These are phyloP conservation scores for Kondoa malvinella DNA, from an alignment of 768 basidiomycete genomes.

Conservation along the genomic window DNA sequence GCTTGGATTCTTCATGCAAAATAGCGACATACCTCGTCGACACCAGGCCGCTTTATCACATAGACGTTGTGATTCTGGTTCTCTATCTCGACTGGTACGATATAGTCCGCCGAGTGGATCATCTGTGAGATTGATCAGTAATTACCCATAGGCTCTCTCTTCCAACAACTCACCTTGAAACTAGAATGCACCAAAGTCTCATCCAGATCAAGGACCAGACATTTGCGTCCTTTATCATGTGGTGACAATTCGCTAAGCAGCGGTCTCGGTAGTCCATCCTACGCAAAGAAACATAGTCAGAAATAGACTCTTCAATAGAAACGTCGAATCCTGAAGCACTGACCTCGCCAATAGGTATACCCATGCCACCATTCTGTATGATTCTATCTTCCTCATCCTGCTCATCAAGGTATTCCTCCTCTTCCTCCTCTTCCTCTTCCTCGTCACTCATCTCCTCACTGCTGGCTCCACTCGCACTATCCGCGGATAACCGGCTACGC, in stretches of 20 bases:
- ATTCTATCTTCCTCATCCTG: slow-evolving; percentile 19
- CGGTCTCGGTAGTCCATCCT: slow-evolving; percentile 77
- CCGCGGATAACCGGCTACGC: slow-evolving; percentile 13
- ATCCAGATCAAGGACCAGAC: slow-evolving; percentile 87
- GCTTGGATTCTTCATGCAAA: neutral
- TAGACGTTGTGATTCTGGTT: slow-evolving; percentile 97
- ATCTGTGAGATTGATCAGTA: slow-evolving; percentile 40
- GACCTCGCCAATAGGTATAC: slow-evolving; percentile 84
- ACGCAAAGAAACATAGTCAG: slow-evolving; percentile 4
- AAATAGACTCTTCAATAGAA: slow-evolving; percentile 10
- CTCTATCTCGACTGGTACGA: slow-evolving; percentile 97
- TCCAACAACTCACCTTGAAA: slow-evolving; percentile 92
- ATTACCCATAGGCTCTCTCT: slow-evolving; percentile 18
- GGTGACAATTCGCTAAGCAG: slow-evolving; percentile 69
- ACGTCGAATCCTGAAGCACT: slow-evolving; percentile 30
- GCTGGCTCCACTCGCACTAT: neutral
- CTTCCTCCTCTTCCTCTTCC: slow-evolving; percentile 7
- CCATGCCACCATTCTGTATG: slow-evolving; percentile 39
- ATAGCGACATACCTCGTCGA: slow-evolving; percentile 44
- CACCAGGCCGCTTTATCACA: slow-evolving; percentile 95
- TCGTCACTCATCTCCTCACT: slow-evolving; percentile 9
- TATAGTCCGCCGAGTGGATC: slow-evolving; percentile 84
- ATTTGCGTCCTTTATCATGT: slow-evolving; percentile 74
- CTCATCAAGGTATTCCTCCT: slow-evolving; percentile 15
- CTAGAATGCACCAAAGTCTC: slow-evolving; percentile 94